Evolutionary conservation across 805 yeast species (phyloP).

Genomic region (Wickerhamiella alocasiicola): DNA sequence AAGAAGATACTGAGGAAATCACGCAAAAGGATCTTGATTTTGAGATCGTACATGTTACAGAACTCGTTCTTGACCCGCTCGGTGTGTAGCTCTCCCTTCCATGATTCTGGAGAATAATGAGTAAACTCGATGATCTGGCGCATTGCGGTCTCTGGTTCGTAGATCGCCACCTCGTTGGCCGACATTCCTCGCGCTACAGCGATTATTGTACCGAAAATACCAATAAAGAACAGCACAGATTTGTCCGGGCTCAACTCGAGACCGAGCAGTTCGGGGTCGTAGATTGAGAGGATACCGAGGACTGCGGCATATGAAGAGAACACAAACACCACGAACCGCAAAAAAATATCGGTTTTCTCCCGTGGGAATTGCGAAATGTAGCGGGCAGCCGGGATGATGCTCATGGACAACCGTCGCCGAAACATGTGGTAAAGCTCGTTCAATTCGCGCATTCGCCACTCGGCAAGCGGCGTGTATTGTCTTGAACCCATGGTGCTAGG

Average conservation of each 20-base stretch:
- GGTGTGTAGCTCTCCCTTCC: slow-evolving; percentile 80
- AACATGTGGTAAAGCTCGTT: slow-evolving; percentile 88
- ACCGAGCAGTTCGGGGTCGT: slow-evolving; percentile 83
- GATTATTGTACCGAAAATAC: slow-evolving; percentile 77
- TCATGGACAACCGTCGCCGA: slow-evolving; percentile 60
- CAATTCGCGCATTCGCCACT: slow-evolving; percentile 89
- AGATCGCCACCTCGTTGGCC: slow-evolving; percentile 54
- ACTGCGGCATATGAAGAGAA: slow-evolving; percentile 86
- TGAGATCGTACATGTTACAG: slow-evolving; percentile 62
- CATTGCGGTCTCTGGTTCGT: slow-evolving; percentile 85
- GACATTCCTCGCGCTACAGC: slow-evolving; percentile 67
- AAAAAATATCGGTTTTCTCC: slow-evolving; percentile 44
- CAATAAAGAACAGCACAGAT: slow-evolving; percentile 76
- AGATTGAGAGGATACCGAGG: slow-evolving; percentile 57
- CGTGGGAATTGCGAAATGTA: slow-evolving; percentile 90
- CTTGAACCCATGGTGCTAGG: slow-evolving; percentile 75
- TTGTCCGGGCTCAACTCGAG: slow-evolving; percentile 75
- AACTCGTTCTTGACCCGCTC: slow-evolving; percentile 76
- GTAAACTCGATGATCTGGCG: slow-evolving; percentile 73
- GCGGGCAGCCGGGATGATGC: slow-evolving; percentile 65
- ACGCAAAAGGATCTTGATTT: slow-evolving; percentile 53
- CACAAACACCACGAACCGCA: slow-evolving; percentile 56
- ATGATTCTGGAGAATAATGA: slow-evolving; percentile 74
- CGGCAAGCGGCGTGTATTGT: slow-evolving; percentile 87
- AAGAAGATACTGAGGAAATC: slow-evolving; percentile 73